Evolutionary conservation across 257 asterid genomes (phyloP), one percentile per base, ranked within the genome.

Genomic region (Verbena officinalis): DNA sequence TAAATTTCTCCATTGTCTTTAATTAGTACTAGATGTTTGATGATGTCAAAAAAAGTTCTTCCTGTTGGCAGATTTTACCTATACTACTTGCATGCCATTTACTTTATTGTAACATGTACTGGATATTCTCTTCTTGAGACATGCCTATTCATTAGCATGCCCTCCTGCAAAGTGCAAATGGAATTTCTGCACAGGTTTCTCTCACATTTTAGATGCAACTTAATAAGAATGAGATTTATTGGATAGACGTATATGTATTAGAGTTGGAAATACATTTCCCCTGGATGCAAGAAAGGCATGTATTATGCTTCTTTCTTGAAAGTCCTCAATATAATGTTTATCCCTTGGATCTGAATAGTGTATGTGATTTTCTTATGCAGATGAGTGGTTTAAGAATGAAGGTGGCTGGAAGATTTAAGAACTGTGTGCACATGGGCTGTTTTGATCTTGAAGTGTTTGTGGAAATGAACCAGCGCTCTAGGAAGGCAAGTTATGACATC

Each of bases 301-400:
- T 9, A 15, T 30, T 9, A 0, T 16, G 22, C 22, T 31, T 55
- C n/a, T 16, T 55, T 27, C 4, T 27, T 49, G 40, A 22, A 61
- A 24, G 21, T 39, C 9, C 51, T 24, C 55, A 22, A n/a, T 20
- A 17, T 38, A 5, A 16, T 19, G 19, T 15, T 65, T 38, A 20
- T 34, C 61, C 42, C 51, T 59, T 50, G 30, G 15, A 62, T 58
- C 64, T 62, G 50, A 70, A 44, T 50, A 10, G 51, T 38, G 43
- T 64, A 55, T 65, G 54, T 69, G 17, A 16, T 44, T 34, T 60
- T 17, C 74, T 62, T 50, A 49, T 82, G 53, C 52, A 95, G 99
- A 88, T 88, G 95, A 93, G 98, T 70, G 98, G 98, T 65, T 75
- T 86, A 64, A 83, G 97, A 80, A 93, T 93, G 88, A 93, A 93